phyloP scores from a whole-genome alignment of 768 basidiomycete genomes.

The Naganishia vishniacii region DNA sequence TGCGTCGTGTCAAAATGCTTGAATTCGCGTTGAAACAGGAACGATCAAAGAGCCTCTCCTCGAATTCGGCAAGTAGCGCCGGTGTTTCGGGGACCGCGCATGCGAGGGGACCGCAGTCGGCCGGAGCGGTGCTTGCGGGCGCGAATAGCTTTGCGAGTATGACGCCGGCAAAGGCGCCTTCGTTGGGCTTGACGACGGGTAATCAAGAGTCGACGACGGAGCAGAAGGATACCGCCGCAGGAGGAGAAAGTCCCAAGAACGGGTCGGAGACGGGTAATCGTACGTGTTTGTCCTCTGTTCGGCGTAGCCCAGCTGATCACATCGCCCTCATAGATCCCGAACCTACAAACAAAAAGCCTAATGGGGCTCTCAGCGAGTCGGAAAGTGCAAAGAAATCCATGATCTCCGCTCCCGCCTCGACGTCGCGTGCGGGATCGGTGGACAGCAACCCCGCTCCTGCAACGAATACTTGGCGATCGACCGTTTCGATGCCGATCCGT shows the following conservation, averaged over 20 bases:
- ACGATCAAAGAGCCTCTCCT: slow-evolving; percentile 58
- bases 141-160: neutral
- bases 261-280: neutral
- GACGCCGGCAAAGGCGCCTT: neutral
- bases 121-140: slow-evolving; percentile 3
- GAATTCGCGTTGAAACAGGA: slow-evolving; percentile 95
- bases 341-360: neutral
- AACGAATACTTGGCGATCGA: slow-evolving; percentile 50
- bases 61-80: neutral
- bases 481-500: slow-evolving; percentile 69
- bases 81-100: neutral
- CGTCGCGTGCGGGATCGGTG: slow-evolving; percentile 1
- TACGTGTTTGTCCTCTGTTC: neutral
- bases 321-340: neutral
- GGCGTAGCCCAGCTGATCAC: neutral
- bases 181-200: neutral
- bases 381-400: neutral
- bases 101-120: slow-evolving; percentile 1
- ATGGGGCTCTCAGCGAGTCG: neutral
- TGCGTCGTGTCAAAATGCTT: slow-evolving; percentile 97
- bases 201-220: neutral
- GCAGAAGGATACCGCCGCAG: slow-evolving; percentile 1
- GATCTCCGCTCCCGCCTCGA: neutral
- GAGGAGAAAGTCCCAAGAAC: neutral
- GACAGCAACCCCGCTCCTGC: slow-evolving; percentile 5